Evolutionary conservation across 345 rosid species (phyloP).

Genomic region (Eucalyptus guilfoylei): DNA sequence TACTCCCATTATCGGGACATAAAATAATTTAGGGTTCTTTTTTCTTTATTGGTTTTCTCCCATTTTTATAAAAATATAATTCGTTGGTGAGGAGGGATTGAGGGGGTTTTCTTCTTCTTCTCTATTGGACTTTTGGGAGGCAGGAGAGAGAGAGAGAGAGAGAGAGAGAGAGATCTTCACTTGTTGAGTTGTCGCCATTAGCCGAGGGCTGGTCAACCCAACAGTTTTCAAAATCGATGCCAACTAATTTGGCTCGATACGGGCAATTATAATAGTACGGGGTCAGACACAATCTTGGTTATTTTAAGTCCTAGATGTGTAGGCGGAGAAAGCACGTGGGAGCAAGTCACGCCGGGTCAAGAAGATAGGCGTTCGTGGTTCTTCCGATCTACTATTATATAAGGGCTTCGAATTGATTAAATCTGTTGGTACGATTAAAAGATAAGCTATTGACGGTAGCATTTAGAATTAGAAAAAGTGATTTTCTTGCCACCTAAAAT

Average conservation of each 20-base stretch:
- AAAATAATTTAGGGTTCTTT: neutral
- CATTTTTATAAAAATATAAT: neutral
- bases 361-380: neutral
- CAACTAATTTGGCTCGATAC: neutral
- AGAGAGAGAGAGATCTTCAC: neutral
- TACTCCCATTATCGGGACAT: constrained; percentile 5
- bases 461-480: neutral
- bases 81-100: neutral
- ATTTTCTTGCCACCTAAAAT: neutral
- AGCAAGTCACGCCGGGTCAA: neutral
- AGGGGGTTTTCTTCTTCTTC: neutral
- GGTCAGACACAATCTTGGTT: neutral
- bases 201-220: neutral
- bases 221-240: neutral
- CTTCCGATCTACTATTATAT: neutral
- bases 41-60: neutral
- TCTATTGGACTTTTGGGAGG: neutral
- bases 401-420: neutral
- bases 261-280: neutral
- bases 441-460: neutral
- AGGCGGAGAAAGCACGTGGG: neutral
- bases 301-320: neutral
- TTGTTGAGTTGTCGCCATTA: neutral
- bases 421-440: neutral
- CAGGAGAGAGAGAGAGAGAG: neutral